These are phyloP conservation scores for Fraxinus xanthoxyloides DNA, from an alignment of 305 asterid species.

Conservation along the genomic window DNA sequence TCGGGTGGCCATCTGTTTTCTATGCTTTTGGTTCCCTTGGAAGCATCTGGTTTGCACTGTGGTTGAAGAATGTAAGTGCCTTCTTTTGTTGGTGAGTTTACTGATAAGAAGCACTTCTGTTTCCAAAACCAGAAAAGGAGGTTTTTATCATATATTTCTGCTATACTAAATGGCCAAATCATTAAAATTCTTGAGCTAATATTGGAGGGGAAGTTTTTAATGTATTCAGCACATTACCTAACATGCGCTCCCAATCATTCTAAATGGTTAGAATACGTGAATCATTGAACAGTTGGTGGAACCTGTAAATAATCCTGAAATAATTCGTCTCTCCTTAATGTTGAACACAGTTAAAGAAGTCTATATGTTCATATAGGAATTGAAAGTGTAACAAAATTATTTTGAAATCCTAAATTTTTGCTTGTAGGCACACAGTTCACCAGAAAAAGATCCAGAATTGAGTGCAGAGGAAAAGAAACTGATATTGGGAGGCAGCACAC, in stretches of 20 bases:
- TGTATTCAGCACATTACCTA: neutral
- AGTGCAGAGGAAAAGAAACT: constrained; percentile 62
- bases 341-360: neutral
- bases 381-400: neutral
- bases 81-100: constrained; percentile 11
- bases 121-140: neutral
- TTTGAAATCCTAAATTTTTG: constrained; percentile 14
- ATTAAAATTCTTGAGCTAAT: neutral
- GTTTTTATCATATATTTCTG: constrained; percentile 7
- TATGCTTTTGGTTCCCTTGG: constrained; percentile 94
- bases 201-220: neutral
- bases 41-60: constrained; percentile 83
- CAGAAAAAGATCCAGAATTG: constrained; percentile 68
- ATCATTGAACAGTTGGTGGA: neutral
- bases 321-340: neutral
- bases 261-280: neutral
- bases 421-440: constrained; percentile 81
- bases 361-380: neutral
- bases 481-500: constrained; percentile 60
- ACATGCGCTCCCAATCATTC: neutral
- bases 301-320: neutral
- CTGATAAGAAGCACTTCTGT: neutral
- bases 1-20: constrained; percentile 96
- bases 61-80: constrained; percentile 86
- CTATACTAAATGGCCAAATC: neutral